phyloP scores from a whole-genome alignment of 495 filamentous ascomycete species.

The Penicillium alfredii region DNA sequence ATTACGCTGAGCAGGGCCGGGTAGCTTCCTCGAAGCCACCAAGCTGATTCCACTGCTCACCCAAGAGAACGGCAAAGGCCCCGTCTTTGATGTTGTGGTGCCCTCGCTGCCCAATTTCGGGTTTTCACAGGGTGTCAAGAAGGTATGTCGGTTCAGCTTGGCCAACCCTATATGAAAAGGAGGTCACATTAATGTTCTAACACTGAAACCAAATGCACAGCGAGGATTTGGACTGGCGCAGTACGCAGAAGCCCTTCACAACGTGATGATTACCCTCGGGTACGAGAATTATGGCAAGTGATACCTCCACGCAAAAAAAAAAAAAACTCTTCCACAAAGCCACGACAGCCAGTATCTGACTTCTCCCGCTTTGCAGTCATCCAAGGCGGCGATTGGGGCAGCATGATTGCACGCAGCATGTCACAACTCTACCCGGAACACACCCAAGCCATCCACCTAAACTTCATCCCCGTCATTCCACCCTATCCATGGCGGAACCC shows the following conservation, averaged over 20 bases:
- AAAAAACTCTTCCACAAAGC: no score
- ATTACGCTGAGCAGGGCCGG: constrained; percentile 48
- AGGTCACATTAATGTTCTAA: constrained; percentile 10
- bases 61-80: constrained; percentile 31
- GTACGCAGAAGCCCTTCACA: constrained; percentile 39
- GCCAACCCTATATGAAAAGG: no score
- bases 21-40: constrained; percentile 61
- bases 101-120: constrained; percentile 70
- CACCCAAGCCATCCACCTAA: constrained; percentile 41
- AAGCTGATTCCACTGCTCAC: constrained; percentile 57
- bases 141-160: constrained; percentile 22
- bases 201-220: constrained; percentile 15
- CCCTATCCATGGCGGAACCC: constrained; percentile 34
- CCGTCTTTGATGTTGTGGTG: constrained; percentile 62
- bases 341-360: no score
- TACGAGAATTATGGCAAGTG: constrained; percentile 40
- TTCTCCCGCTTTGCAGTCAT: no score
- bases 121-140: constrained; percentile 51
- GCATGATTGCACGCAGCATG: constrained; percentile 38
- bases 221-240: constrained; percentile 38
- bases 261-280: constrained; percentile 38
- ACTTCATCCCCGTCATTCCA: constrained; percentile 30
- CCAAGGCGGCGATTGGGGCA: constrained; percentile 49
- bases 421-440: constrained; percentile 33
- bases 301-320: background rate